phyloP scores from a whole-genome alignment of 2,329 filamentous ascomycete species.

The Botrytis squamosa region DNA sequence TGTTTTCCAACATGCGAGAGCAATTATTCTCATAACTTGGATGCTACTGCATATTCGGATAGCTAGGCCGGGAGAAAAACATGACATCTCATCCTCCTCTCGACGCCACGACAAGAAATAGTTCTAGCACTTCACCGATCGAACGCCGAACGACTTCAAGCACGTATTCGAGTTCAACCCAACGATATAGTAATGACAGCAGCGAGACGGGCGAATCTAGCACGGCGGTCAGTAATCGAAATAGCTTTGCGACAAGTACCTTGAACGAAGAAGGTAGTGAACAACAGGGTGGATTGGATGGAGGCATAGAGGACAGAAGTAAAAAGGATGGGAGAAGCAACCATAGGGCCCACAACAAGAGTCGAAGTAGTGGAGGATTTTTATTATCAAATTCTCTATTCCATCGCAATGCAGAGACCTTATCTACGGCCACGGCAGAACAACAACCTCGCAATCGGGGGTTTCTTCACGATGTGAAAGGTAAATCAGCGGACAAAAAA shows the following conservation, averaged over 20 bases:
- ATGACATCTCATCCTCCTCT: constrained; percentile 32
- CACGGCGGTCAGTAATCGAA: constrained; percentile 38
- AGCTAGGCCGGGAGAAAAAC: constrained; percentile 25
- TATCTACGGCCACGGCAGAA: constrained; percentile 16
- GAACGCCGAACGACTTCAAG: constrained; percentile 30
- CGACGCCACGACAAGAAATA: constrained; percentile 30
- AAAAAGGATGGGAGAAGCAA: constrained; percentile 30
- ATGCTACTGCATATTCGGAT: constrained; percentile 23
- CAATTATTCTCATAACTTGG: constrained; percentile 2
- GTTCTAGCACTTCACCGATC: constrained; percentile 29
- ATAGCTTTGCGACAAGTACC: constrained; percentile 26
- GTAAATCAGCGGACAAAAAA: constrained; percentile 33
- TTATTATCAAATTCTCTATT: constrained; percentile 31
- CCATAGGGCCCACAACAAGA: constrained; percentile 34
- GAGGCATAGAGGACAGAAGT: constrained; percentile 9
- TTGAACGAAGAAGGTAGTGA: constrained; percentile 19
- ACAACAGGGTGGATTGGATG: constrained; percentile 19
- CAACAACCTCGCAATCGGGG: constrained; percentile 26
- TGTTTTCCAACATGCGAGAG: constrained; percentile 24
- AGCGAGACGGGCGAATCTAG: constrained; percentile 50
- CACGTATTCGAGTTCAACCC: constrained; percentile 28
- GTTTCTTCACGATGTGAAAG: constrained; percentile 32
- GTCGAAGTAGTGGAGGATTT: constrained; percentile 36
- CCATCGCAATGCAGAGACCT: constrained; percentile 7
- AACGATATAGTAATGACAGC: constrained; percentile 41